These are phyloP conservation scores for Carpinus fangiana DNA, from an alignment of 306 rosid genomes.

Conservation along the genomic window DNA sequence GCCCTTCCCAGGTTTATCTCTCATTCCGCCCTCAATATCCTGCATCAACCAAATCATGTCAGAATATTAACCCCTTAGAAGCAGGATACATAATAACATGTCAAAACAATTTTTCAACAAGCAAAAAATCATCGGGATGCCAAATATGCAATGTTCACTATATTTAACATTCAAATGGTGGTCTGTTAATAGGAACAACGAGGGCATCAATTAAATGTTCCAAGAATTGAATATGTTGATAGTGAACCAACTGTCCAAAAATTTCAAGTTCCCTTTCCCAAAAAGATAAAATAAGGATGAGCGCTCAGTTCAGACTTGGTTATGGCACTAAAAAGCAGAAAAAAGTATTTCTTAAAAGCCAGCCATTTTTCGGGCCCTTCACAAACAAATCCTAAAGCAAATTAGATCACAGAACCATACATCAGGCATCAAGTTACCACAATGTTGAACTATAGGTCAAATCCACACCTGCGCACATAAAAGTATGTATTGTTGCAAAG, in stretches of 20 bases:
- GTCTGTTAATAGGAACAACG: background rate
- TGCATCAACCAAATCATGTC: constrained; percentile 35
- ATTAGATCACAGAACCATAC: background rate
- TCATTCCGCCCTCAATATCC: constrained; percentile 76
- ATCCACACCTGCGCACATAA: constrained; percentile 76
- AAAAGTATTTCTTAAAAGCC: background rate
- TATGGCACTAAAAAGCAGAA: background rate
- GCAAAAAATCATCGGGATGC: constrained; percentile 2
- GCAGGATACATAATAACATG: background rate
- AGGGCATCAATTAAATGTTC: background rate
- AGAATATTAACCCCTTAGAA: background rate
- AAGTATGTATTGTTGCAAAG: constrained; percentile 90
- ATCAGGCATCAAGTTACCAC: constrained; percentile 4
- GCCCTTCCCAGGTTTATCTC: constrained; percentile 83
- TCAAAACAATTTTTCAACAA: background rate
- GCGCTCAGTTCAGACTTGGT: background rate
- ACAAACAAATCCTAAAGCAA: constrained; percentile 2
- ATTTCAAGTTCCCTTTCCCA: background rate
- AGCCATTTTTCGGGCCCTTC: background rate
- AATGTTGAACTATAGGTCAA: background rate
- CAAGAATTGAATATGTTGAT: background rate
- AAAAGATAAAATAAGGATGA: background rate
- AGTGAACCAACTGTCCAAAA: background rate
- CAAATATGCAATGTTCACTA: background rate
- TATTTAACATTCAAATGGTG: background rate